Base-by-base conservation (phyloP, 352 stramenopile species). In the Phytopythium montanum region DNA sequence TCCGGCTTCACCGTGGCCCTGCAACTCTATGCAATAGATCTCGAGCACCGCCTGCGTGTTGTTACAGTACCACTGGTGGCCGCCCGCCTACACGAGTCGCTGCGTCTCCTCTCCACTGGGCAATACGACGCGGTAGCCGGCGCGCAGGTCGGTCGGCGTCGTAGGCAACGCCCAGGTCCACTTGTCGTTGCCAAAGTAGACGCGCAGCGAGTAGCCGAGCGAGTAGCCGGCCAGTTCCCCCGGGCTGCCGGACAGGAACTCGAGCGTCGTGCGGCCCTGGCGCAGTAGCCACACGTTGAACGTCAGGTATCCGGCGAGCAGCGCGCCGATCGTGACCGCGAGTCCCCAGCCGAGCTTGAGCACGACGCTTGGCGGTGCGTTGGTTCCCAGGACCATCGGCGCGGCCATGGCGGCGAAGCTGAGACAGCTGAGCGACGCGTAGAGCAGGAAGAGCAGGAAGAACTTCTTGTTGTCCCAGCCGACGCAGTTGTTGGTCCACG, bases 401-500 rank as follows among this genome's bases (percentile, higher is more conserved):
- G 62, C 57, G 31, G 51, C 62, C 60, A 90, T 86, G 1, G 56
- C 48, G 50, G 72, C 79, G 57, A 91, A 93, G 16, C 70, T 36
- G 41, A 88, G 62, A 38, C 79, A 90, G 56, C 81, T 88, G 25
- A 84, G 33, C 5, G 82, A 73, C 56, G 86, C 89, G 71, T 94
- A 93, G 1, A 88, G 16, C 21, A 93, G 61, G 59, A 93, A 93
- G 44, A 93, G 79, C 60, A 93, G 36, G 54, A 93, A 93, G 67
- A 72, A 81, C 69, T 92, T 94, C 58, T 95, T 92, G 69, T 92
- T 95, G 66, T 68, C 78, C 70, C 70, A 88, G 8, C 76, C 86
- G n/a, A 95, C 80, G 68, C 86, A 95, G 61, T 94, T 95, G 64
- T 71, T 82, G 5, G 76, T 92, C 86, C 84, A 95, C 55, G 86